Conservation (phyloP, 768 basidiomycete species). For the Pleurotus platypus region DNA sequence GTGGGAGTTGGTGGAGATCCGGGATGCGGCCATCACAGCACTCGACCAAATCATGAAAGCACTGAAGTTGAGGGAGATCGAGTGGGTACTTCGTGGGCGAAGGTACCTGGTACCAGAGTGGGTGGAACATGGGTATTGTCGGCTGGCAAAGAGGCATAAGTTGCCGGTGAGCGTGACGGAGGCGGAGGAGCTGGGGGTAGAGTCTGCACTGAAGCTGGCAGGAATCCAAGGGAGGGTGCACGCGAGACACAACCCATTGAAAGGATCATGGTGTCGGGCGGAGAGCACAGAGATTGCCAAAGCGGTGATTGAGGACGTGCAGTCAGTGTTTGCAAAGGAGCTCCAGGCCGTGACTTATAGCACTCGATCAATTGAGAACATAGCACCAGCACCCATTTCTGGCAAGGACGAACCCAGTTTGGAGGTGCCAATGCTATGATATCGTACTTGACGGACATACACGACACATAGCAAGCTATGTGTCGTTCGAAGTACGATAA, state of each 20-base stretch:
- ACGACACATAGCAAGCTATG: too few species aligned
- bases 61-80: neutral
- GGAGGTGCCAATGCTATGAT: too few species aligned
- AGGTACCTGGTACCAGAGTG: neutral
- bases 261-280: neutral
- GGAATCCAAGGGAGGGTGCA: neutral
- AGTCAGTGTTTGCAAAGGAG: too few species aligned
- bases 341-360: too few species aligned
- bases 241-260: neutral
- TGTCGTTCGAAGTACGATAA: too few species aligned
- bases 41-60: neutral
- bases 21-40: conserved; percentile 1
- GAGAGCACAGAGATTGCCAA: too few species aligned
- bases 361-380: too few species aligned
- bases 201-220: neutral
- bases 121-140: neutral
- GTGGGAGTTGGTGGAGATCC: conserved; percentile 11
- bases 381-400: too few species aligned
- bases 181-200: neutral
- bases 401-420: too few species aligned
- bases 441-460: too few species aligned
- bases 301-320: too few species aligned
- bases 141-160: neutral
- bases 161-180: neutral
- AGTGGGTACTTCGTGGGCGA: neutral